Evolutionary conservation across 164 flowering plant genomes (phyloP).

Genomic region (Euptelea pleiosperma): DNA sequence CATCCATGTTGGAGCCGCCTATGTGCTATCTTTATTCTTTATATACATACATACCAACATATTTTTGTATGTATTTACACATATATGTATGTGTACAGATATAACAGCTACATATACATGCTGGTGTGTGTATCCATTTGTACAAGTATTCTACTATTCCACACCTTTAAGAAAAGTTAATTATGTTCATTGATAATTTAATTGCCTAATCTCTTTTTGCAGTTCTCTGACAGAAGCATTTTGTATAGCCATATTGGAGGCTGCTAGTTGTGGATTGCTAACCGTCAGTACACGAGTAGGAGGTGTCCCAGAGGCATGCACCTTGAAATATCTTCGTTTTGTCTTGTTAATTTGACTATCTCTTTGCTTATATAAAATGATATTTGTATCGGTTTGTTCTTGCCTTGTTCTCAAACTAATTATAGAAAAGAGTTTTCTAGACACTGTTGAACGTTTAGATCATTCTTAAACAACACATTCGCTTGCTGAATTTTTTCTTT

Average conservation of each 20-base stretch:
- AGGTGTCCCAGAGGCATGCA: constrained; percentile 93
- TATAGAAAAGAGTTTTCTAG: background rate
- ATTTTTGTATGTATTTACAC: background rate
- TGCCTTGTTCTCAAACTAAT: constrained; percentile 1
- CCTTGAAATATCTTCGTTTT: background rate
- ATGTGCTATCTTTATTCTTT: background rate
- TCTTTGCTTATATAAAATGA: too few relatives aligned
- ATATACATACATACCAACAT: too few relatives aligned
- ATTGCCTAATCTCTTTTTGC: constrained; percentile 14
- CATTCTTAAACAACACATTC: constrained; percentile 1
- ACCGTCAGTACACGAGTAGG: constrained; percentile 99
- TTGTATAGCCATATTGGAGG: constrained; percentile 98
- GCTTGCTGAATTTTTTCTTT: background rate
- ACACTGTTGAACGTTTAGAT: background rate
- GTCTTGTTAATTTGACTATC: constrained; percentile 3
- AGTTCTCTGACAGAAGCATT: constrained; percentile 98
- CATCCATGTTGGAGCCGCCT: too few relatives aligned
- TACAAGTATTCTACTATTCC: too few relatives aligned
- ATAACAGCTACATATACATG: too few relatives aligned
- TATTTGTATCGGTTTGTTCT: background rate
- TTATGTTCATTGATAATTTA: background rate
- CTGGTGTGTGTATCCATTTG: too few relatives aligned
- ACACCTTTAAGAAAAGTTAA: background rate
- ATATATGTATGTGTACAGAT: background rate
- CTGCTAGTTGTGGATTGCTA: constrained; percentile 96